These are phyloP conservation scores for Helianthus tuberosus DNA, from an alignment of 129 eudicot genomes.

Conservation along the genomic window DNA sequence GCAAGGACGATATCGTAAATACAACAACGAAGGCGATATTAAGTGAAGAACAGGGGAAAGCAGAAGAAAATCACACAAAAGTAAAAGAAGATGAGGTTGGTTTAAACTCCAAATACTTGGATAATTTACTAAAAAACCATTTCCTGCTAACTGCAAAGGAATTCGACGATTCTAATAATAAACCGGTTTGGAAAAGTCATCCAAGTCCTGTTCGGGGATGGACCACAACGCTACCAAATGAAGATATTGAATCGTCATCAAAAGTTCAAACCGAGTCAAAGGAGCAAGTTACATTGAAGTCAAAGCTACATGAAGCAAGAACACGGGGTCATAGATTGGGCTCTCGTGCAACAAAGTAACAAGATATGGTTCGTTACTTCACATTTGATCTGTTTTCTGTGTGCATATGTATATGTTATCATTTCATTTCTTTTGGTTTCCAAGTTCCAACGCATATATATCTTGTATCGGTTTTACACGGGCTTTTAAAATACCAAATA, in stretches of 20 bases:
- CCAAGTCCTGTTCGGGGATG: slow-evolving; percentile 86
- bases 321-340: slow-evolving; percentile 75
- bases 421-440: slow-evolving; percentile 16
- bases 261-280: slow-evolving; percentile 50
- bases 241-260: slow-evolving; percentile 50
- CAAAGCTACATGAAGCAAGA: slow-evolving; percentile 82
- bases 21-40: slow-evolving; percentile 43
- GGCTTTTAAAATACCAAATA: not conserved
- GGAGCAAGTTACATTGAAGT: slow-evolving; percentile 58
- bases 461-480: slow-evolving; percentile 13
- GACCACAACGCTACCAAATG: slow-evolving; percentile 64
- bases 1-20: slow-evolving; percentile 27
- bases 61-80: slow-evolving; percentile 43
- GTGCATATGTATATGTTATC: slow-evolving; percentile 31
- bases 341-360: slow-evolving; percentile 62
- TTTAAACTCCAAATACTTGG: slow-evolving; percentile 57
- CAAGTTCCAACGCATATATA: slow-evolving; percentile 9
- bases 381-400: not conserved
- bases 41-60: slow-evolving; percentile 38
- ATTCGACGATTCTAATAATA: slow-evolving; percentile 36
- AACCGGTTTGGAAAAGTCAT: slow-evolving; percentile 55
- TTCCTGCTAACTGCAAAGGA: slow-evolving; percentile 54
- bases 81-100: slow-evolving; percentile 42
- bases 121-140: slow-evolving; percentile 61
- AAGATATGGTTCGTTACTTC: slow-evolving; percentile 41